Evolutionary conservation across 768 basidiomycete species (phyloP), one percentile per base, ranked within the genome.

Genomic region (Leccinum ochraceum): DNA sequence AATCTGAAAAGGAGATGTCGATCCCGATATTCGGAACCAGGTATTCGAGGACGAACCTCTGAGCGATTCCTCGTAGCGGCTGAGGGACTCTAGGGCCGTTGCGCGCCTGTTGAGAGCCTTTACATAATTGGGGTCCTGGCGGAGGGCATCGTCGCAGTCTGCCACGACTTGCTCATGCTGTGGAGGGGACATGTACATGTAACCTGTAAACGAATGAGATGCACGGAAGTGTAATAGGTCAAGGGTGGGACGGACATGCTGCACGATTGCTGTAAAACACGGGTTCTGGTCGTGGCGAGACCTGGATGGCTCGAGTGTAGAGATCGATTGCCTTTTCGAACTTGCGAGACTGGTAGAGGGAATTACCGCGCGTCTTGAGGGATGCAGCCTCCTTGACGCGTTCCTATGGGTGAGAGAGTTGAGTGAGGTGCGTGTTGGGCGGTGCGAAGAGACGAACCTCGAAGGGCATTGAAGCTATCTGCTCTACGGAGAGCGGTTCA

Each of bases 211-310:
- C 9, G n/a, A 4, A 58, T 67, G 44, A 65, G 65, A 2, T 5
- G 6, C 1, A 36, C 3, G 11, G 24, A 16, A 20, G 30, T 4
- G 17, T 0, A 16, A 14, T 48, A 20, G 20, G 14, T 36, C 26
- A 48, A 26, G 5, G 28, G n/a, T 4, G 10, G 26, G 22, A 67
- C 88, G 58, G 60, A 94, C 96, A 98, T 62, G 97, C 97, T 44
- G 96, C 97, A 55, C 97, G 88, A 76, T 99, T 99, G 76, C 92
- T 93, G 83, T 87, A 98, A 78, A 89, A 99, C 34, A 98, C 93
- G 30, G 97, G 88, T 69, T 96, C 94, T 7, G 88, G 85, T 71
- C 85, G 87, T 8, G 90, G 87, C 4, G 90, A 80, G 20, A 90
- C 80, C 51, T 82, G 79, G 63, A 93, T 92, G 39, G 91, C 91